Conservation (phyloP, 1,284 basidiomycete genomes). For the Cryptococcus sp. region DNA sequence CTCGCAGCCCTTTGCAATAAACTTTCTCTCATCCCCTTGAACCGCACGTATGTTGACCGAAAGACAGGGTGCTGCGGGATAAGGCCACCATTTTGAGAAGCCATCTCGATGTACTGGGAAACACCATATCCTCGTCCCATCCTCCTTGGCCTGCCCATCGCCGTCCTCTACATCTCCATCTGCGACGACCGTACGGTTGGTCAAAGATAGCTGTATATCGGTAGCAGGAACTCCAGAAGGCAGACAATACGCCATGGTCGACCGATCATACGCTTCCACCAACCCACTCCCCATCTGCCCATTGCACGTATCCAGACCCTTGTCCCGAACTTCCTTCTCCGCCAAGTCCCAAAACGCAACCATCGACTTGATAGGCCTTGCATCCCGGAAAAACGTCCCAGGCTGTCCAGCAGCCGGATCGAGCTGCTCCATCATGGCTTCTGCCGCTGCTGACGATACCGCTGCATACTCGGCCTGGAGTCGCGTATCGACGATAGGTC, state of each 20-base stretch:
- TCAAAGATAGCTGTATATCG: background rate
- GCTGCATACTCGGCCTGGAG: background rate
- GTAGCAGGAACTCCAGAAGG: slow-evolving; percentile 5
- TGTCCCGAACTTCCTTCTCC: slow-evolving; percentile 28
- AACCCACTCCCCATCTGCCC: slow-evolving; percentile 29
- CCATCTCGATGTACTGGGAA: slow-evolving; percentile 22
- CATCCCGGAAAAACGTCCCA: slow-evolving; percentile 34
- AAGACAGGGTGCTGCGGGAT: slow-evolving; percentile 34
- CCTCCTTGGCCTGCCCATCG: no score
- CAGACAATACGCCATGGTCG: slow-evolving; percentile 20
- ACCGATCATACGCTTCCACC: slow-evolving; percentile 23
- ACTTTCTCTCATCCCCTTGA: slow-evolving; percentile 11
- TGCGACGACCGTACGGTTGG: background rate
- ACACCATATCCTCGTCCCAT: slow-evolving; percentile 21
- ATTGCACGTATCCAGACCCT: slow-evolving; percentile 31
- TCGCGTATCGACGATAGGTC: background rate
- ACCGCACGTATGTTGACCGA: slow-evolving; percentile 24
- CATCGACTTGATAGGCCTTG: slow-evolving; percentile 30
- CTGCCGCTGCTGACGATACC: slow-evolving; percentile 2
- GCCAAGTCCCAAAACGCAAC: slow-evolving; percentile 32
- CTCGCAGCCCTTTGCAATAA: slow-evolving; percentile 18
- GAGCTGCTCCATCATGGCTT: slow-evolving; percentile 11
- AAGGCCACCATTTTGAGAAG: slow-evolving; percentile 39
- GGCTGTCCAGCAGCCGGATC: slow-evolving; percentile 18
- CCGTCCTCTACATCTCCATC: background rate